A percentile compares a stretch with the other conserved stretches of the same genome.
These are phyloP conservation scores for Spathaspora boniae DNA, from an alignment of 805 yeast genomes.

Conservation along the genomic window DNA sequence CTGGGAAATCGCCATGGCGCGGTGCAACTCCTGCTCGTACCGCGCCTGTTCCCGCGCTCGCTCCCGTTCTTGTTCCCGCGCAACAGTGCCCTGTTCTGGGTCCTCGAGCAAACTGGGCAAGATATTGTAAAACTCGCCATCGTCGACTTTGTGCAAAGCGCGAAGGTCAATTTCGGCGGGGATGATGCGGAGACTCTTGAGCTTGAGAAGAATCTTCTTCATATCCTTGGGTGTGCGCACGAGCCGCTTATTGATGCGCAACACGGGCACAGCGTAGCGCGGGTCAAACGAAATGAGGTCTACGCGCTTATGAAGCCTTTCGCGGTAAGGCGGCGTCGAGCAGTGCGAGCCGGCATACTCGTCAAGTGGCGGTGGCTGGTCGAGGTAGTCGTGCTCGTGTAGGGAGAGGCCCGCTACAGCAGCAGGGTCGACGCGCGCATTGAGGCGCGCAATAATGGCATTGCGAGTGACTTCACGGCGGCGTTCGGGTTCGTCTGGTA, in stretches of 20 bases:
- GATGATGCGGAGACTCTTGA: slow-evolving; percentile 19
- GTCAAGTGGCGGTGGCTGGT: slow-evolving; percentile 7
- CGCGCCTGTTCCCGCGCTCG: neutral
- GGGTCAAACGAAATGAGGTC: slow-evolving; percentile 28
- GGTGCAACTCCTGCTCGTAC: slow-evolving; percentile 4
- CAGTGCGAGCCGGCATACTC: slow-evolving; percentile 8
- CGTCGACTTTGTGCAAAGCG: slow-evolving; percentile 27
- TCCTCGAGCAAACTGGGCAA: slow-evolving; percentile 17
- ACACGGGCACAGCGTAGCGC: slow-evolving; percentile 20
- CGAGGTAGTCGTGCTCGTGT: neutral
- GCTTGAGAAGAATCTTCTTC: slow-evolving; percentile 13
- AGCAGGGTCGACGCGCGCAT: slow-evolving; percentile 6
- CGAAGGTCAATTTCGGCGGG: slow-evolving; percentile 23
- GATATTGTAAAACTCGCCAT: slow-evolving; percentile 19
- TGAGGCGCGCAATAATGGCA: slow-evolving; percentile 6
- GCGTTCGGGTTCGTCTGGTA: neutral
- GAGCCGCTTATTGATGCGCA: slow-evolving; percentile 19
- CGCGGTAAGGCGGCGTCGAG: slow-evolving; percentile 22
- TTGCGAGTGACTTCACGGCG: slow-evolving; percentile 3
- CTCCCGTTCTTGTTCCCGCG: neutral
- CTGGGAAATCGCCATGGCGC: slow-evolving; percentile 4
- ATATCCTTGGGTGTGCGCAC: slow-evolving; percentile 13
- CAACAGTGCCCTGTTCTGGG: neutral
- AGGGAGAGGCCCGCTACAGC: neutral
- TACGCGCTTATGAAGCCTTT: slow-evolving; percentile 19